Conservation (phyloP, 306 rosid genomes). For the Quercus wislizeni region DNA sequence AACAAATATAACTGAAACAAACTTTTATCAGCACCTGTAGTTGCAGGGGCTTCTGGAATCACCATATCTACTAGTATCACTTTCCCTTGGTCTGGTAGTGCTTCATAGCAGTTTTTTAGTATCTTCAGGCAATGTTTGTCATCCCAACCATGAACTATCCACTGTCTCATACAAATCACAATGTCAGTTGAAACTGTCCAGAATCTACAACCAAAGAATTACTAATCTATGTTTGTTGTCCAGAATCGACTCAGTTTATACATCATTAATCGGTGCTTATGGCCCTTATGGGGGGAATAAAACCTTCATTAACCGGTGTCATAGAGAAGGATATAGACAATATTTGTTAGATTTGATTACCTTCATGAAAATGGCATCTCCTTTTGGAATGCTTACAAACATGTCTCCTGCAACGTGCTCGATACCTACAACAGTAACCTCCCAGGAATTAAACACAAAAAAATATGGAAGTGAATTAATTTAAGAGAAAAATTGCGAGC, state of each 20-base stretch:
- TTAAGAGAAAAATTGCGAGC: background rate
- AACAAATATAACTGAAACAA: conserved; percentile 22
- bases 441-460: background rate
- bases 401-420: conserved; percentile 25
- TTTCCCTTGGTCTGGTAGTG: conserved; percentile 21
- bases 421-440: conserved; percentile 12
- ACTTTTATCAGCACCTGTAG: conserved; percentile 21
- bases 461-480: background rate
- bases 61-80: conserved; percentile 24
- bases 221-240: background rate
- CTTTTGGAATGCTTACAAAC: conserved; percentile 23
- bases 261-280: too few relatives aligned
- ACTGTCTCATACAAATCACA: background rate
- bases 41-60: conserved; percentile 15
- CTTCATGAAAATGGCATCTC: conserved; percentile 33
- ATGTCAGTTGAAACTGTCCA: background rate
- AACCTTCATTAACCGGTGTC: background rate
- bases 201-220: background rate
- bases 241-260: background rate
- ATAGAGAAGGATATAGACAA: background rate
- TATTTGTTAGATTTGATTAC: background rate
- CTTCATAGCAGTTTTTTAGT: conserved; percentile 23
- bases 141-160: conserved; percentile 19
- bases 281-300: too few relatives aligned
- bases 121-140: conserved; percentile 9